phyloP scores from a whole-genome alignment of 2,329 filamentous ascomycete genomes.

The Fusarium verrucosum region DNA sequence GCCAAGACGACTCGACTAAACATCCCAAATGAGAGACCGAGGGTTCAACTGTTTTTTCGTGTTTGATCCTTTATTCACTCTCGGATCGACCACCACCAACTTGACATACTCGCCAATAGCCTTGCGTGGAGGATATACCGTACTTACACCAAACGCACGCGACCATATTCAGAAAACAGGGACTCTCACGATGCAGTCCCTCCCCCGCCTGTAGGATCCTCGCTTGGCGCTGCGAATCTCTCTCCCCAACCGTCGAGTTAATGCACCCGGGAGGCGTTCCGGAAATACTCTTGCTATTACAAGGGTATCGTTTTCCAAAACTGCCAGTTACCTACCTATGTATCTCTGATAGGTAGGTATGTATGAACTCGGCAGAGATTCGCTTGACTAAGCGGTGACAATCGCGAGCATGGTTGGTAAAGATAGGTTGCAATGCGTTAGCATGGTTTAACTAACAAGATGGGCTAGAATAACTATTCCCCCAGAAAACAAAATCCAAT shows the following conservation, averaged over 20 bases:
- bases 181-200: conserved; percentile 1
- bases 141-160: conserved; percentile 19
- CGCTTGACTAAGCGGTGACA: background rate
- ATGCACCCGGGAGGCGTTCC: conserved; percentile 15
- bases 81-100: conserved; percentile 10
- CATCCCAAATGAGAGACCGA: conserved; percentile 6
- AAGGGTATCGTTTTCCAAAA: conserved; percentile 11
- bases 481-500: conserved; percentile 21
- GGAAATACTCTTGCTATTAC: background rate
- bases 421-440: conserved; percentile 1
- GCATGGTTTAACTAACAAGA: conserved; percentile 22
- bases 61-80: conserved; percentile 12
- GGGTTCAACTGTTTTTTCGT: background rate
- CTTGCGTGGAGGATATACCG: background rate
- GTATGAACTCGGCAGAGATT: background rate
- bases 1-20: conserved; percentile 22
- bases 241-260: background rate
- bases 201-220: conserved; percentile 14
- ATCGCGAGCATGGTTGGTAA: background rate
- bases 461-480: conserved; percentile 11
- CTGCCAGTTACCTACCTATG: conserved; percentile 6
- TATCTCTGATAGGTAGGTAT: background rate
- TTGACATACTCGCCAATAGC: background rate
- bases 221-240: conserved; percentile 22
- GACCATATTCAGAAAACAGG: conserved; percentile 28